Evolutionary conservation across 305 asterid genomes (phyloP), one percentile per base, ranked within the genome.

Genomic region (Plantago coronopus): DNA sequence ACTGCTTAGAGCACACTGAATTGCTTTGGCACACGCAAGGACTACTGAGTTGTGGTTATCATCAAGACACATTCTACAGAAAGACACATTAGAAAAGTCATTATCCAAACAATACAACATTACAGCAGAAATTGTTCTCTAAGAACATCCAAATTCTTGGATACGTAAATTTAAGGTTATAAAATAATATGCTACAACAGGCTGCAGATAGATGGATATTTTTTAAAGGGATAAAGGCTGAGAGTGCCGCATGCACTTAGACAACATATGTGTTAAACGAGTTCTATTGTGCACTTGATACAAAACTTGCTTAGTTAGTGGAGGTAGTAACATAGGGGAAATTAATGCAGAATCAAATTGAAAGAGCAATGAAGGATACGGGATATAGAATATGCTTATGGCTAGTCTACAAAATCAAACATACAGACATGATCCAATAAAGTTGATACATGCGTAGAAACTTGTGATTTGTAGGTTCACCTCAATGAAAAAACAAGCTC

Each of bases 401-500:
- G 49, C 18, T 15, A 45, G 16, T 15, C 5, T 15, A 45, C 2
- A 17, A 5, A n/a, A n/a, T n/a, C n/a, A n/a, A n/a, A n/a, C n/a
- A n/a, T n/a, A n/a, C 17, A 45, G 16, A 45, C 49, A 45, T 45
- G 1, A 45, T 17, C 18, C 49, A 7, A 45, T 7, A 9, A 45
- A 45, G 9, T 16, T 45, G 49, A 45, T 45, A 45, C 15, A 15
- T 45, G 49, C 18, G 14, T 45, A 7, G 18, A 45, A 18, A 45
- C 7, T 17, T 16, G 7, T 31, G 34, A 29, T 46, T 72, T 59
- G 57, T n/a, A 47, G 40, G 48, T 38, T 47, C 45, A 87, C 99
- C 99, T 85, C 67, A 89, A 73, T 54, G 87, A 59, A 72, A 94
- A 76, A 74, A 96, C 93, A 74, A 94, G 97, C 79, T 94, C 99